Base-by-base conservation (phyloP, 306 rosid genomes). In the Prunus salicina region DNA sequence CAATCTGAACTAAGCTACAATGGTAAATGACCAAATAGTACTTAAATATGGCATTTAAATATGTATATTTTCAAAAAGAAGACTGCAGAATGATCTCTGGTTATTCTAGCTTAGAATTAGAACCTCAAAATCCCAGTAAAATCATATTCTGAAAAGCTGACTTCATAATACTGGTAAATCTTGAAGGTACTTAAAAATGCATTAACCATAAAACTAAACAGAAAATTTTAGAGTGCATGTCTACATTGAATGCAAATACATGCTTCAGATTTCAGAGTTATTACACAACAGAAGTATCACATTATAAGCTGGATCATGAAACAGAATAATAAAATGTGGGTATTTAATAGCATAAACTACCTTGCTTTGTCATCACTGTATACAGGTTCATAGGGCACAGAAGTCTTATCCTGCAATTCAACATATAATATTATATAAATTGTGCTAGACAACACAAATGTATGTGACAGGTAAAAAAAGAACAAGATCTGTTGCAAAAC, bases 331-430 rank as follows among this genome's bases (percentile, higher is more conserved):
- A 2, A 58, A 43, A 53, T 57, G 18, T 2, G 8, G 15, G 25
- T 20, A 76, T 16, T 38, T 47, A 6, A 72, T 27, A 8, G 12
- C 47, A 66, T 46, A 27, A n/a, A 75, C 32, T 84, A 87, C 90
- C 88, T 84, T 52, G 90, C 90, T 6, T 79, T 68, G 8, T 58
- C 86, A 77, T 87, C 90, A 71, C 90, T 87, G 73, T 84, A 84
- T 18, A 84, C 85, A 50, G 90, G 83, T 76, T 84, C 84, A 16
- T 73, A 84, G 12, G 86, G 75, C 52, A 62, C 47, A 64, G 84
- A 67, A 15, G 86, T 82, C 78, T 84, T 87, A 49, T 64, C 88
- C 90, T 87, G 77, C 32, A 78, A 50, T 69, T 13, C 53, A 77
- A 52, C 56, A 62, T n/a, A 18, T 45, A 11, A 50, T 49, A 52